A percentile compares a stretch with the other conserved stretches of the same genome.
Evolutionary conservation across 495 filamentous ascomycete species (phyloP).

Genomic region (Barbatosphaeria neglecta): DNA sequence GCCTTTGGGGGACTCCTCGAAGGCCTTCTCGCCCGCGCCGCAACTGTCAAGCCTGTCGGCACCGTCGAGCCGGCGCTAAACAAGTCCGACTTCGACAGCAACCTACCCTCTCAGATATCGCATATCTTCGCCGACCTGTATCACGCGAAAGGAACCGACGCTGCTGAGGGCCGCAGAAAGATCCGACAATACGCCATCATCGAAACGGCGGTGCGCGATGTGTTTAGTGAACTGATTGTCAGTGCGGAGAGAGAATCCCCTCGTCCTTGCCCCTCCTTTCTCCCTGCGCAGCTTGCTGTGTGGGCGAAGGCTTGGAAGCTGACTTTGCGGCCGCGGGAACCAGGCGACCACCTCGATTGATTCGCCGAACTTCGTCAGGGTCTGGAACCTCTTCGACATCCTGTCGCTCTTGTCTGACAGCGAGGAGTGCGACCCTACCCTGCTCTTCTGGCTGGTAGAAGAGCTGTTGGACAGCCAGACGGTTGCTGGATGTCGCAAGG

Average conservation of each 20-base stretch:
- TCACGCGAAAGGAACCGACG: slow-evolving; percentile 2
- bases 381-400: slow-evolving; percentile 92
- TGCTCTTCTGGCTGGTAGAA: slow-evolving; percentile 84
- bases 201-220: slow-evolving; percentile 66
- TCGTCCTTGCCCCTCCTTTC: no score
- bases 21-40: slow-evolving; percentile 52
- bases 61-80: slow-evolving; percentile 71
- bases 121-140: slow-evolving; percentile 18
- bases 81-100: slow-evolving; percentile 44
- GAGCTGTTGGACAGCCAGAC: slow-evolving; percentile 94
- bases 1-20: slow-evolving; percentile 44
- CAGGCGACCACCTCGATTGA: slow-evolving; percentile 62
- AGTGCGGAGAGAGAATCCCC: no score
- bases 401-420: slow-evolving; percentile 74
- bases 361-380: slow-evolving; percentile 58
- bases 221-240: slow-evolving; percentile 67
- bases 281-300: slow-evolving; percentile 1
- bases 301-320: neutral
- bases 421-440: slow-evolving; percentile 71
- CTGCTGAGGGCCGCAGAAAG: slow-evolving; percentile 22
- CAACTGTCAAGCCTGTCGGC: slow-evolving; percentile 48
- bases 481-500: slow-evolving; percentile 73
- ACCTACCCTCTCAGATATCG: slow-evolving; percentile 30
- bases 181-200: slow-evolving; percentile 49
- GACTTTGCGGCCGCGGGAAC: neutral